Percentiles rank a stretch among this genome's conserved stretches.
Conservation (phyloP, 495 filamentous ascomycete genomes). For the Aspergillus ostianus region DNA sequence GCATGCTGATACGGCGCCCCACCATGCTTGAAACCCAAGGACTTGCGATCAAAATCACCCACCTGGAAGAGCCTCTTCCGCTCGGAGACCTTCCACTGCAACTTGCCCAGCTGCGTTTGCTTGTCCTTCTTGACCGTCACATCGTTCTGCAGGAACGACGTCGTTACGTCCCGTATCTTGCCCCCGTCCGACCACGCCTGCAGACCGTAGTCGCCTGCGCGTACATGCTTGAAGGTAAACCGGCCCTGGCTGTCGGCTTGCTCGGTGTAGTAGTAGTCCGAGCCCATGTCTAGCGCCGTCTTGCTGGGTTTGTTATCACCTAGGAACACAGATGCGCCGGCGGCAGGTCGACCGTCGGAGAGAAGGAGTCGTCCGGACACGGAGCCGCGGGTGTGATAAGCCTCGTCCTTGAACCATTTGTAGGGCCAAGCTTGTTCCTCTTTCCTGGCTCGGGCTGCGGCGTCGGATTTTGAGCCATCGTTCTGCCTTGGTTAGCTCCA, state of each 20-base stretch:
- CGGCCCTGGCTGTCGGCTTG: constrained; percentile 31
- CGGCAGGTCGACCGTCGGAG: constrained; percentile 38
- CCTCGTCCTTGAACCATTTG: constrained; percentile 31
- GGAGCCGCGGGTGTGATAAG: constrained; percentile 35
- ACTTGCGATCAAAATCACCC: constrained; percentile 38
- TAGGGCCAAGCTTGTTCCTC: constrained; percentile 40
- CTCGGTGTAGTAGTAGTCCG: constrained; percentile 38
- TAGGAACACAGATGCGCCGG: constrained; percentile 37
- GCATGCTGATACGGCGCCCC: constrained; percentile 34
- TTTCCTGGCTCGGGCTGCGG: constrained; percentile 20
- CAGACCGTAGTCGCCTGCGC: constrained; percentile 34
- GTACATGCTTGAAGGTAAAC: constrained; percentile 34
- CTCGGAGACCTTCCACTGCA: constrained; percentile 25
- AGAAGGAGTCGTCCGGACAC: constrained; percentile 32
- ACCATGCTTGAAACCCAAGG: constrained; percentile 34
- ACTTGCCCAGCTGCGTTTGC: constrained; percentile 20
- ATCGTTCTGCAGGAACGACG: constrained; percentile 29
- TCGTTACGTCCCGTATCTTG: constrained; percentile 33
- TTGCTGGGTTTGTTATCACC: constrained; percentile 35
- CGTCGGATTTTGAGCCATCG: constrained; percentile 34
- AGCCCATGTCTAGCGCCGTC: constrained; percentile 33
- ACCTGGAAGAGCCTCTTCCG: constrained; percentile 35
- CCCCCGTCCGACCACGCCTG: constrained; percentile 43
- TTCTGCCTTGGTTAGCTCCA: constrained; percentile 20
- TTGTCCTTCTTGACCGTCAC: constrained; percentile 27